Conservation (phyloP, 331 rosid species). For the Malus hybrid region DNA sequence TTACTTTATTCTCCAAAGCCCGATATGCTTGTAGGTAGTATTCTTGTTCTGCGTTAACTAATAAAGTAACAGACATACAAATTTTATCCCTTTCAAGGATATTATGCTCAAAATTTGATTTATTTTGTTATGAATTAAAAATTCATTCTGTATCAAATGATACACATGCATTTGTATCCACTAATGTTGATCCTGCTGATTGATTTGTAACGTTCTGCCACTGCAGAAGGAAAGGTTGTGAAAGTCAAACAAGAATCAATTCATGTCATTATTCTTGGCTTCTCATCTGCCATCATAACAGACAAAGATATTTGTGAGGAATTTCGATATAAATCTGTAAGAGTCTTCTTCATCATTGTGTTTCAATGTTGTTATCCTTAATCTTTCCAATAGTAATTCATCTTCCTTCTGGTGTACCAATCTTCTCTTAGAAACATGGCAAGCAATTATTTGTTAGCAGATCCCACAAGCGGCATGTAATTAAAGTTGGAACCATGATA, state of each 20-base stretch:
- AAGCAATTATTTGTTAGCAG: constrained; percentile 55
- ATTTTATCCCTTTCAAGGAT: not conserved
- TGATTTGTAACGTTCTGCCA: not conserved
- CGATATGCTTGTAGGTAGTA: constrained; percentile 36
- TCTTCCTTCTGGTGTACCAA: constrained; percentile 7
- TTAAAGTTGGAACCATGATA: constrained; percentile 67
- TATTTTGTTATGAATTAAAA: not conserved
- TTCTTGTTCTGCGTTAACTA: not conserved
- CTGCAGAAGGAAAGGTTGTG: constrained; percentile 10
- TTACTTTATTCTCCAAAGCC: constrained; percentile 35
- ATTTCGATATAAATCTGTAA: constrained; percentile 41
- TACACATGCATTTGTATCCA: not conserved
- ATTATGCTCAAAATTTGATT: not conserved
- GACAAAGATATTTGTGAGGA: constrained; percentile 60
- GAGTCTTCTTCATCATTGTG: constrained; percentile 13
- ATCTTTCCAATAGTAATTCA: not conserved
- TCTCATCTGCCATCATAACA: constrained; percentile 11
- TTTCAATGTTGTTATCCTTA: not conserved
- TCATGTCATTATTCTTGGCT: constrained; percentile 2
- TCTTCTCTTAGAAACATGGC: constrained; percentile 50
- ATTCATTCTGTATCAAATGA: not conserved
- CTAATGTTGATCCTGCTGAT: not conserved
- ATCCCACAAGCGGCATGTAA: constrained; percentile 60
- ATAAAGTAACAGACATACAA: not conserved
- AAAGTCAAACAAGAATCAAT: constrained; percentile 9